These are phyloP conservation scores for Didymella keratinophila DNA, from an alignment of 2,329 filamentous ascomycete species.

Conservation along the genomic window DNA sequence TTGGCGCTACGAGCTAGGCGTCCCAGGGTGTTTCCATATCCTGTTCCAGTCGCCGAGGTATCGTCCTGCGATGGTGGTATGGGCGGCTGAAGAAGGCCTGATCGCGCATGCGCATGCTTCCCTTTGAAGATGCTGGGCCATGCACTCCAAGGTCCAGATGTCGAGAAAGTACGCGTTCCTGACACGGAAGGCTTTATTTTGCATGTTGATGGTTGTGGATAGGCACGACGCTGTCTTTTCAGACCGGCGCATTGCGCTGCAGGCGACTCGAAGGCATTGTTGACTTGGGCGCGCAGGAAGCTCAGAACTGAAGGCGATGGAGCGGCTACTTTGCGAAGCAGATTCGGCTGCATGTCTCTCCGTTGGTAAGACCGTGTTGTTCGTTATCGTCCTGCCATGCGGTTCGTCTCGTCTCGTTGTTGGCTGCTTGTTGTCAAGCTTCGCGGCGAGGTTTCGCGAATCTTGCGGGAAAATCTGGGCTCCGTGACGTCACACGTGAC, in stretches of 20 bases:
- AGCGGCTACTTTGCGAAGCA: conserved; percentile 42
- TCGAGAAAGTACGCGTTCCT: conserved; percentile 28
- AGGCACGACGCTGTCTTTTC: conserved; percentile 30
- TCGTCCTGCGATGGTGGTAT: conserved; percentile 62
- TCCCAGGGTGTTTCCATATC: conserved; percentile 61
- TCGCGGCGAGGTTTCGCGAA: conserved; percentile 2
- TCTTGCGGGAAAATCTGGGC: conserved; percentile 19
- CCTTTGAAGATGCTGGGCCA: conserved; percentile 38
- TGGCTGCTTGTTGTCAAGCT: background rate
- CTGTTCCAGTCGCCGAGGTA: conserved; percentile 56
- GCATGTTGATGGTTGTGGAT: conserved; percentile 4
- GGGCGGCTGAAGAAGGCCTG: conserved; percentile 65
- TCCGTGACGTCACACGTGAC: conserved; percentile 41
- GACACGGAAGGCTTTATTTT: background rate
- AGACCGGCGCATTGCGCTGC: conserved; percentile 34
- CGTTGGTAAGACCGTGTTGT: conserved; percentile 25
- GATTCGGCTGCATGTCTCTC: conserved; percentile 49
- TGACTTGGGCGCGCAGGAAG: conserved; percentile 48
- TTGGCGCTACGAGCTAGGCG: conserved; percentile 80
- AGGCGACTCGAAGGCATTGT: conserved; percentile 40
- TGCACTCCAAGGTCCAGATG: conserved; percentile 23
- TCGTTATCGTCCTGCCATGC: conserved; percentile 16
- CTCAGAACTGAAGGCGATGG: conserved; percentile 50
- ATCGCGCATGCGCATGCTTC: conserved; percentile 45
- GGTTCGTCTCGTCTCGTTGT: conserved; percentile 1